Evolutionary conservation across 148 eudicot genomes (phyloP).

Genomic region (Talinum fruticosum): DNA sequence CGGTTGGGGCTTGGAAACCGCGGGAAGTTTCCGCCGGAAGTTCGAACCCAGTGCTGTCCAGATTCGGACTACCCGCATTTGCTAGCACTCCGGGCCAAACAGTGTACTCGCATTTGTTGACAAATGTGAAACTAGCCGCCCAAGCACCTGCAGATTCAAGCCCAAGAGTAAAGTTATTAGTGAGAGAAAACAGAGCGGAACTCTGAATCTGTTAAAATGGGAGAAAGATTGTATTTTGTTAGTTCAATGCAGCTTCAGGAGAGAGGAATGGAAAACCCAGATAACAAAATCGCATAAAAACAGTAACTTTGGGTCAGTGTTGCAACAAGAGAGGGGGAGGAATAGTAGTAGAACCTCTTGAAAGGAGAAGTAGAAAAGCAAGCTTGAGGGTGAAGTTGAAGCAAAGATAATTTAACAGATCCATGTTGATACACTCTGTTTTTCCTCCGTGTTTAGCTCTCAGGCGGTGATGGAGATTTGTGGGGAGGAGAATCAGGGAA

Average conservation of each 20-base stretch:
- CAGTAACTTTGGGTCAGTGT: neutral
- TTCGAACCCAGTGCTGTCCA: slow-evolving; percentile 80
- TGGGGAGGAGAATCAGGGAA: neutral
- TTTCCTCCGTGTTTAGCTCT: neutral
- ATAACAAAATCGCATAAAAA: neutral
- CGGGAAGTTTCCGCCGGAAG: slow-evolving; percentile 55
- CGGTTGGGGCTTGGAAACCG: slow-evolving; percentile 66
- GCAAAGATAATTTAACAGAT: slow-evolving; percentile 16
- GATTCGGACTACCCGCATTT: slow-evolving; percentile 69
- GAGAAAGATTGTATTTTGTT: slow-evolving; percentile 9
- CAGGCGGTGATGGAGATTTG: neutral
- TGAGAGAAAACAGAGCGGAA: neutral
- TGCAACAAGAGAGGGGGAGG: too few relatives aligned
- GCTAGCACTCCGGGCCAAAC: slow-evolving; percentile 92
- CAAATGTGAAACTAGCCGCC: slow-evolving; percentile 67
- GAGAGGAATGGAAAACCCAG: neutral
- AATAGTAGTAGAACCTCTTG: slow-evolving; percentile 21
- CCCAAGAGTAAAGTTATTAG: neutral
- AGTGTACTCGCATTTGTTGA: slow-evolving; percentile 64
- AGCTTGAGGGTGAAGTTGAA: slow-evolving; percentile 22
- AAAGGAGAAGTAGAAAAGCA: slow-evolving; percentile 10
- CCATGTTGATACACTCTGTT: slow-evolving; percentile 16
- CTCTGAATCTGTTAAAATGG: neutral
- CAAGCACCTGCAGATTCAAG: slow-evolving; percentile 28
- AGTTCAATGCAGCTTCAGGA: neutral